These are phyloP conservation scores for Achaetomiella virescens DNA, from an alignment of 495 filamentous ascomycete species.

Conservation along the genomic window DNA sequence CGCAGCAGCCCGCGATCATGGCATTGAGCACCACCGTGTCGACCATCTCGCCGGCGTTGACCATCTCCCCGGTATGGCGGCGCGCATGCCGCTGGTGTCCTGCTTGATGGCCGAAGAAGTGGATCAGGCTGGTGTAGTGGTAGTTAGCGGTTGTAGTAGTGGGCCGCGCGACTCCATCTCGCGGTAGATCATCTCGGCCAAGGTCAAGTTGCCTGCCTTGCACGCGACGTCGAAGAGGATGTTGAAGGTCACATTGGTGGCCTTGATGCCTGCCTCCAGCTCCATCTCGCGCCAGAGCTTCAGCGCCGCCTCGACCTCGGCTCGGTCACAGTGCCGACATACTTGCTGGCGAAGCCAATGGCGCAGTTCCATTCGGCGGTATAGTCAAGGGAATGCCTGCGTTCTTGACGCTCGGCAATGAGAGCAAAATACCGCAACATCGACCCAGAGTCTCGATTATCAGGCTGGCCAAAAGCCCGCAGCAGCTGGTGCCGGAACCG, in stretches of 20 bases:
- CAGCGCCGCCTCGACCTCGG: constrained; percentile 65
- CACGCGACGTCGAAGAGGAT: constrained; percentile 85
- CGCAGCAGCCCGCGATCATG: constrained; percentile 71
- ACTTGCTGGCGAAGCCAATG: constrained; percentile 68
- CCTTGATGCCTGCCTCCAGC: constrained; percentile 53
- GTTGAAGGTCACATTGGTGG: constrained; percentile 74
- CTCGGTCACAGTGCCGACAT: constrained; percentile 55
- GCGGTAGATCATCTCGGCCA: constrained; percentile 75
- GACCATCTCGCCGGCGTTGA: constrained; percentile 75
- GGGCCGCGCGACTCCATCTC: constrained; percentile 68
- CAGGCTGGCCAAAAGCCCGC: constrained; percentile 57
- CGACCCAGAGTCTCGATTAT: constrained; percentile 47
- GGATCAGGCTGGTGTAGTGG: constrained; percentile 74
- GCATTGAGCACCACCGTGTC: constrained; percentile 84
- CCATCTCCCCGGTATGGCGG: constrained; percentile 68
- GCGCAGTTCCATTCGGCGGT: constrained; percentile 73
- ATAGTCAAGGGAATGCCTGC: constrained; percentile 57
- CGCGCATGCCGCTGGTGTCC: constrained; percentile 62
- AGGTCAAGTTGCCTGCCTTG: constrained; percentile 71
- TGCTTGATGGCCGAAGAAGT: constrained; percentile 66
- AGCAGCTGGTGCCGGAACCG: constrained; percentile 58
- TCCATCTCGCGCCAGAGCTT: constrained; percentile 90
- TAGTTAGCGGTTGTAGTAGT: constrained; percentile 63
- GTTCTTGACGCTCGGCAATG: constrained; percentile 72
- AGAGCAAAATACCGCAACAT: constrained; percentile 80